phyloP scores from a whole-genome alignment of 192 early-diverging fungal species.

The Podila epigama region DNA sequence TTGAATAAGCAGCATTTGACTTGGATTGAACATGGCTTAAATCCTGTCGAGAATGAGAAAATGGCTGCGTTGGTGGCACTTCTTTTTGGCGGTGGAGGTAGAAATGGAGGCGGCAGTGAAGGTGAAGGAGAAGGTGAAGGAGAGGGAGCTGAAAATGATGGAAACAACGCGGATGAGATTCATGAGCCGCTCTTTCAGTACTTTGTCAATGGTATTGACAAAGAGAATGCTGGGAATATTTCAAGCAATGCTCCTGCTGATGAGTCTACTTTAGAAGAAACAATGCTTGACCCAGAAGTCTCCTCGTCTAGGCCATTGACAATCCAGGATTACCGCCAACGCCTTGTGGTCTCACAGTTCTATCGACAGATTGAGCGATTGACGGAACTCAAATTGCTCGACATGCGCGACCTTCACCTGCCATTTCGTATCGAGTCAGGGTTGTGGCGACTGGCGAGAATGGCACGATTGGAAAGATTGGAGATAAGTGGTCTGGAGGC shows the following conservation, averaged over 20 bases:
- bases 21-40: constrained; percentile 13
- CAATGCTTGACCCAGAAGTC: background rate
- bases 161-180: no score
- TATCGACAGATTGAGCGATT: constrained; percentile 29
- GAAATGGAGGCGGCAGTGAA: background rate
- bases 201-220: background rate
- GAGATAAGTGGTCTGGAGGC: constrained; percentile 10
- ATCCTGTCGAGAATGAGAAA: background rate
- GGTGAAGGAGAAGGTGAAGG: background rate
- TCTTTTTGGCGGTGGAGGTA: background rate
- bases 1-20: constrained; percentile 4
- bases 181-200: constrained; percentile 19
- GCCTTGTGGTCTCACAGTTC: constrained; percentile 6
- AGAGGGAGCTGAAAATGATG: background rate
- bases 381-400: background rate
- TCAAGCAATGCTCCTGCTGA: background rate
- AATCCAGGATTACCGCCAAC: constrained; percentile 21
- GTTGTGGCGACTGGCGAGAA: constrained; percentile 7
- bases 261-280: background rate
- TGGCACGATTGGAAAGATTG: constrained; percentile 4
- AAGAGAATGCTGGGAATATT: background rate
- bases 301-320: background rate
- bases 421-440: constrained; percentile 13
- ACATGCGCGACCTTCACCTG: constrained; percentile 18
- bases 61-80: background rate